Conservation (phyloP, 1,284 basidiomycete species). For the Peniophora sp. region DNA sequence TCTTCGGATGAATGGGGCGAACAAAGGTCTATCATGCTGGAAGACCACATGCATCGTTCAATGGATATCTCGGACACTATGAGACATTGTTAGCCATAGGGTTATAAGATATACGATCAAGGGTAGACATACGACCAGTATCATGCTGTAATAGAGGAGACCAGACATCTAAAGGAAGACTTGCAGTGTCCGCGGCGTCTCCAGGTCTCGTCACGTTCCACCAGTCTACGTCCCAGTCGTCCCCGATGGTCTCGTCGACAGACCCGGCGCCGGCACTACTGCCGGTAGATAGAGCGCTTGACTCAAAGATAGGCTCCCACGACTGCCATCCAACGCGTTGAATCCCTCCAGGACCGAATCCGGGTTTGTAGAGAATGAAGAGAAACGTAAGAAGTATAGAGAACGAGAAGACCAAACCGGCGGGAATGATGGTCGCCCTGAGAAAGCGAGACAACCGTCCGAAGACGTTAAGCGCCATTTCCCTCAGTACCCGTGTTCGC, state of each 20-base stretch:
- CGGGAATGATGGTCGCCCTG: constrained; percentile 44
- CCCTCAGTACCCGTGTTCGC: constrained; percentile 8
- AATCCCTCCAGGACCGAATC: constrained; percentile 56
- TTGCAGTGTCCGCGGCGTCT: constrained; percentile 46
- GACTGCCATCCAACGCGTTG: constrained; percentile 86
- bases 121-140: constrained; percentile 60
- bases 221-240: constrained; percentile 48
- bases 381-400: constrained; percentile 65
- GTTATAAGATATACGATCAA: constrained; percentile 8
- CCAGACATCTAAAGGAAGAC: constrained; percentile 78
- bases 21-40: constrained; percentile 54
- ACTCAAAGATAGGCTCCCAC: constrained; percentile 59
- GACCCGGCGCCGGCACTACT: constrained; percentile 7
- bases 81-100: constrained; percentile 9
- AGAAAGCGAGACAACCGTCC: constrained; percentile 31
- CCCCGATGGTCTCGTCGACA: constrained; percentile 7
- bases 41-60: constrained; percentile 62
- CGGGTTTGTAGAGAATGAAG: constrained; percentile 72
- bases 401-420: constrained; percentile 56
- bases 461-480: constrained; percentile 1
- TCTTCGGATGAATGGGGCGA: constrained; percentile 61
- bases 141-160: constrained; percentile 73
- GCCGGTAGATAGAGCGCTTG: constrained; percentile 9
- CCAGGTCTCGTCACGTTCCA: constrained; percentile 48
- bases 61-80: constrained; percentile 76